Conservation (phyloP, 805 yeast species). For the Phaffomyces thermotolerans region DNA sequence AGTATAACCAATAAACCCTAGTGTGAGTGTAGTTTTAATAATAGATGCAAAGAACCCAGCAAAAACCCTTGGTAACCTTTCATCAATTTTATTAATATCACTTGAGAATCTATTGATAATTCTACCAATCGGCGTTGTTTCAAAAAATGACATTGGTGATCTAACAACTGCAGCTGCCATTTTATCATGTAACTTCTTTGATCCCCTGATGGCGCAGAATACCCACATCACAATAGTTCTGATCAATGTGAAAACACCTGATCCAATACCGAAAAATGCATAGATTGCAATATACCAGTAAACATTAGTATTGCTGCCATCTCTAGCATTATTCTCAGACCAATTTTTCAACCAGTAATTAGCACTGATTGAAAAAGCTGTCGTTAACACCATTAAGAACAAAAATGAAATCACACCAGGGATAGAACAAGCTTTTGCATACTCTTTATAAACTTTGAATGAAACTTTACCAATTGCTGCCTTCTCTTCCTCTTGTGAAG, state of each 20-base stretch:
- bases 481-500: constrained; percentile 44
- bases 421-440: constrained; percentile 53
- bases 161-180: constrained; percentile 49
- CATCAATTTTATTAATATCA: constrained; percentile 53
- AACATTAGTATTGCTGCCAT: constrained; percentile 37
- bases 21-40: constrained; percentile 41
- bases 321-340: constrained; percentile 46
- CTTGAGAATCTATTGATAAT: constrained; percentile 58
- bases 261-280: constrained; percentile 46
- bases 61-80: constrained; percentile 47
- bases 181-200: constrained; percentile 45
- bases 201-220: constrained; percentile 49
- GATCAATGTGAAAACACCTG: constrained; percentile 40
- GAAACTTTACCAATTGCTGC: constrained; percentile 57
- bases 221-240: constrained; percentile 44
- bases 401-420: constrained; percentile 39
- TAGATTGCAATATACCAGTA: constrained; percentile 45
- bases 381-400: constrained; percentile 27
- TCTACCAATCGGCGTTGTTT: constrained; percentile 63
- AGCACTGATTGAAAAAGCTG: constrained; percentile 34
- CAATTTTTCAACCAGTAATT: constrained; percentile 64
- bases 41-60: constrained; percentile 38
- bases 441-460: constrained; percentile 42
- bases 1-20: constrained; percentile 43
- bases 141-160: constrained; percentile 63